phyloP scores from a whole-genome alignment of 495 filamentous ascomycete genomes.

The Aspergillus indologenus region DNA sequence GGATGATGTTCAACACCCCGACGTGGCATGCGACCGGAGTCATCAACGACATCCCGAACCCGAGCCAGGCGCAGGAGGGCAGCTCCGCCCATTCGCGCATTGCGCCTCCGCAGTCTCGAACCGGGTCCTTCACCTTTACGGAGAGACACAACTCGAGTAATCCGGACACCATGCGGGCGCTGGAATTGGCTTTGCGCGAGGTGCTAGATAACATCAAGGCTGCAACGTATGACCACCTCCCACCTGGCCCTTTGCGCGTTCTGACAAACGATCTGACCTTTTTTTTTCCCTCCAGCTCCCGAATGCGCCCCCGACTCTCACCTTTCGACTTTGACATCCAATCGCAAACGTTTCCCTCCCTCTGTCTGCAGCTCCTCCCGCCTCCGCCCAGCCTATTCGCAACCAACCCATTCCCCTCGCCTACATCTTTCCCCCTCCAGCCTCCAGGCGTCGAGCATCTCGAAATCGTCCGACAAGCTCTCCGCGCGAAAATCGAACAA shows the following conservation, averaged over 20 bases:
- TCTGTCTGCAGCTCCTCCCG: constrained; percentile 76
- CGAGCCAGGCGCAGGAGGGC: constrained; percentile 32
- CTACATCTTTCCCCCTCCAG: constrained; percentile 69
- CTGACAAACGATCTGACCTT: constrained; percentile 4
- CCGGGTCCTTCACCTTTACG: constrained; percentile 49
- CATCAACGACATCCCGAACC: constrained; percentile 68
- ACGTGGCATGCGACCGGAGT: constrained; percentile 81
- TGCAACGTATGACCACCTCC: constrained; percentile 60
- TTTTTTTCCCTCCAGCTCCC: constrained; percentile 23
- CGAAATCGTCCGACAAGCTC: constrained; percentile 62
- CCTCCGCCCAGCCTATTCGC: constrained; percentile 73
- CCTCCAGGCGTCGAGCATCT: constrained; percentile 68
- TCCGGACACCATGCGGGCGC: constrained; percentile 68
- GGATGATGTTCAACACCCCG: constrained; percentile 56
- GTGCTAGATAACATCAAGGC: constrained; percentile 74
- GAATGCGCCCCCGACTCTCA: constrained; percentile 40
- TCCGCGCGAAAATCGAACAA: constrained; percentile 61
- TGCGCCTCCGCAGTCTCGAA: constrained; percentile 40
- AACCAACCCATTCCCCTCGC: constrained; percentile 64
- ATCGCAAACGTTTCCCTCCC: constrained; percentile 73
- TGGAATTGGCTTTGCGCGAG: constrained; percentile 82
- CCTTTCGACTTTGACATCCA: constrained; percentile 85
- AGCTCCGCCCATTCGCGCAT: constrained; percentile 35
- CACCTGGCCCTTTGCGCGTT: constrained; percentile 1
- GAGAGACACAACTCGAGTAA: constrained; percentile 58